phyloP scores from a whole-genome alignment of 768 basidiomycete species.

The Butyriboletus loyo region DNA sequence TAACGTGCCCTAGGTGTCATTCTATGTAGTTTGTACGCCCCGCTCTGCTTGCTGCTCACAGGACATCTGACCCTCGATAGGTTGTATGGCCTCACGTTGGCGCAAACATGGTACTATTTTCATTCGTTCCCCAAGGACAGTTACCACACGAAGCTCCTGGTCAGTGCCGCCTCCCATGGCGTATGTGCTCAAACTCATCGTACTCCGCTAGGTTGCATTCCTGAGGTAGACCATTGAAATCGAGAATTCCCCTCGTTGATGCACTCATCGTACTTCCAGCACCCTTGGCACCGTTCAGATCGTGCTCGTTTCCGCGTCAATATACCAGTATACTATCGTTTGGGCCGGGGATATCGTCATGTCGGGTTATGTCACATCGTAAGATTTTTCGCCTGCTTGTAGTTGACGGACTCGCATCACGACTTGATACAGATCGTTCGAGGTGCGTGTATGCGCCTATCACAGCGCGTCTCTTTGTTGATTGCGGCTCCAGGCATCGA shows the following conservation, averaged over 20 bases:
- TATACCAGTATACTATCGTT: conserved; percentile 32
- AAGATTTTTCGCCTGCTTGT: background rate
- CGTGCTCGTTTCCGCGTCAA: conserved; percentile 28
- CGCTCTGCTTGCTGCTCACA: background rate
- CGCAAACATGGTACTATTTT: conserved; percentile 35
- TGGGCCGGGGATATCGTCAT: conserved; percentile 26
- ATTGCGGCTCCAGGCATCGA: conserved; percentile 28
- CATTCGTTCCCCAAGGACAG: conserved; percentile 30
- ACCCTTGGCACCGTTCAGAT: conserved; percentile 29
- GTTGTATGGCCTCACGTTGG: conserved; percentile 35
- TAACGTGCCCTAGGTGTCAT: conserved; percentile 28
- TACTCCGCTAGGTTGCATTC: conserved; percentile 23
- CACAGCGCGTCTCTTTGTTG: background rate
- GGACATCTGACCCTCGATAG: conserved; percentile 12
- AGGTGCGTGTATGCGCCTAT: conserved; percentile 17
- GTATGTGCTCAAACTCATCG: background rate
- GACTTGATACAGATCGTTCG: conserved; percentile 17
- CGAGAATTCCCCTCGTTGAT: background rate
- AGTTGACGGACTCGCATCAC: background rate
- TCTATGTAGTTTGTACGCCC: conserved; percentile 30
- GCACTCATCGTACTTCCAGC: conserved; percentile 12
- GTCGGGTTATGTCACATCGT: conserved; percentile 28
- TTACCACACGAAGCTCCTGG: conserved; percentile 31
- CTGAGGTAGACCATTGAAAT: conserved; percentile 18
- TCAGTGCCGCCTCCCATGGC: conserved; percentile 9